Conservation (phyloP, 495 filamentous ascomycete genomes). For the Cercophora sp. region DNA sequence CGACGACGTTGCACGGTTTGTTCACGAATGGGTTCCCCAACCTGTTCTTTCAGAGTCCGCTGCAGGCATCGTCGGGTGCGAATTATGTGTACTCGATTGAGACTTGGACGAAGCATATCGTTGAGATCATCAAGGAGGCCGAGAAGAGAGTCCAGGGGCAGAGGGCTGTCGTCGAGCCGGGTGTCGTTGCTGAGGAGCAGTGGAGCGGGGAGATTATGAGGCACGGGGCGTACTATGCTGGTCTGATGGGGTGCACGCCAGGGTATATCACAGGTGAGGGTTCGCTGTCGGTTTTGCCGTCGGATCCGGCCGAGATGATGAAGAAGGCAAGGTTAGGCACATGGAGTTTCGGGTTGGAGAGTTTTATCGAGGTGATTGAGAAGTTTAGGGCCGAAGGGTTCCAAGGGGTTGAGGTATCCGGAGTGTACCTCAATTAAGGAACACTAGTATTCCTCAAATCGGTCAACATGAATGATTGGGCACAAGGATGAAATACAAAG, state of each 20-base stretch:
- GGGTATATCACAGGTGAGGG: constrained; percentile 53
- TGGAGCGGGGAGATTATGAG: constrained; percentile 44
- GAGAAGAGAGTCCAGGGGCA: constrained; percentile 25
- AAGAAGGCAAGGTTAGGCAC: constrained; percentile 24
- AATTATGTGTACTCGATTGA: constrained; percentile 46
- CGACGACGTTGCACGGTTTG: constrained; percentile 47
- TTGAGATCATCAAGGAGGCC: constrained; percentile 45
- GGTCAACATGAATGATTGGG: no score
- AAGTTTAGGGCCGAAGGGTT: constrained; percentile 36
- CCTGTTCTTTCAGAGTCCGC: constrained; percentile 42
- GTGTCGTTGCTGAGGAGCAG: constrained; percentile 38
- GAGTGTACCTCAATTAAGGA: no score
- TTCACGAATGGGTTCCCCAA: constrained; percentile 48
- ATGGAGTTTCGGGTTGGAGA: constrained; percentile 16
- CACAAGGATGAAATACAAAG: no score
- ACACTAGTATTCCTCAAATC: no score
- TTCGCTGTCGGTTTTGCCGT: constrained; percentile 13
- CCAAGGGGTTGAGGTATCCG: constrained; percentile 18
- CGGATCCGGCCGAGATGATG: constrained; percentile 27
- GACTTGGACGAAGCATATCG: constrained; percentile 34
- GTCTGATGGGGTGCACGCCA: constrained; percentile 50
- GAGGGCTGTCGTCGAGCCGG: constrained; percentile 40
- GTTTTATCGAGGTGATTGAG: constrained; percentile 24
- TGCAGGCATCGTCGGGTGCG: constrained; percentile 35
- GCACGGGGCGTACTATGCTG: constrained; percentile 35